A percentile compares a stretch with the other conserved stretches of the same genome.
phyloP scores from a whole-genome alignment of 139 green algal species.

The Chlamydomonas sp. region DNA sequence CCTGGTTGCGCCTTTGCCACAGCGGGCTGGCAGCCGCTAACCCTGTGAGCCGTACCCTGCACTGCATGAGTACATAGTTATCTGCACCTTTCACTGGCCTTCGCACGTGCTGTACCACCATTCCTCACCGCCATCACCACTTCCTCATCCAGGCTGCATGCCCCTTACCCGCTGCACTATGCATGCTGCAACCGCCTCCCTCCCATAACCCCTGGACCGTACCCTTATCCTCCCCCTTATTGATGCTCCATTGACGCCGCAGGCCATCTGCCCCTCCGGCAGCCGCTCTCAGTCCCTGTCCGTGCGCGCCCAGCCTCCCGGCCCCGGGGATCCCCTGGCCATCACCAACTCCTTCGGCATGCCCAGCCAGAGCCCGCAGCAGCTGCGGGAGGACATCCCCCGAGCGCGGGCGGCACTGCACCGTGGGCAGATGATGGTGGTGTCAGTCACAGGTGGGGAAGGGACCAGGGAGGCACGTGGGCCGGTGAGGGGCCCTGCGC shows the following conservation, averaged over 20 bases:
- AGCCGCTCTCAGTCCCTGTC: too few species aligned
- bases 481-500: too few species aligned
- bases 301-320: too few species aligned
- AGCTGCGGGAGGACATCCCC: constrained; percentile 13
- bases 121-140: too few species aligned
- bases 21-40: not conserved
- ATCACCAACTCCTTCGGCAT: constrained; percentile 59
- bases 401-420: constrained; percentile 18
- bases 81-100: too few species aligned
- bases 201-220: not conserved
- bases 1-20: not conserved
- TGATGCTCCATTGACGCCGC: too few species aligned
- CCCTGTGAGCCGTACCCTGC: too few species aligned
- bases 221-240: too few species aligned
- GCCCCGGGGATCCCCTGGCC: not conserved
- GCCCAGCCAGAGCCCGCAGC: constrained; percentile 33
- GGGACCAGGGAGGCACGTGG: not conserved
- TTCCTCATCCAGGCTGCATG: too few species aligned
- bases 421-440: constrained; percentile 47
- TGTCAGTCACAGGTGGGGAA: constrained; percentile 40
- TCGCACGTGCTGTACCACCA: too few species aligned
- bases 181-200: not conserved
- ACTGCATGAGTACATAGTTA: too few species aligned
- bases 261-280: too few species aligned
- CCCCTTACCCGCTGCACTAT: not conserved